Percentiles rank a stretch among this genome's conserved stretches.
phyloP scores from a whole-genome alignment of 1,284 basidiomycete genomes.

The Fomitopsis betulina region DNA sequence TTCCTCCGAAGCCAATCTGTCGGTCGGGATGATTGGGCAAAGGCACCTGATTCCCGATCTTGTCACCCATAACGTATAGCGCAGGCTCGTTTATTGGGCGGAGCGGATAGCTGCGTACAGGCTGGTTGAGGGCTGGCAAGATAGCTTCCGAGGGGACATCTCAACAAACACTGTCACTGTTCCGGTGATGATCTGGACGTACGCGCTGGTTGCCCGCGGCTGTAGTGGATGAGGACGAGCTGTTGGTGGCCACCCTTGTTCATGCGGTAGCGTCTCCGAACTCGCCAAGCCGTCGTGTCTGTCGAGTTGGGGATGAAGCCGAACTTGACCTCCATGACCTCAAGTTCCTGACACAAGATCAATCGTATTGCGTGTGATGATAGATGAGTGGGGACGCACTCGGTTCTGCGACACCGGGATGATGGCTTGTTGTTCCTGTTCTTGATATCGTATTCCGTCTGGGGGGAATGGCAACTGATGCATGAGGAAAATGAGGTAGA shows the following conservation, averaged over 20 bases:
- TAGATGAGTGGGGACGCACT: constrained; percentile 33
- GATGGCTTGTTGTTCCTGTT: constrained; percentile 55
- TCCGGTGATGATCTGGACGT: constrained; percentile 27
- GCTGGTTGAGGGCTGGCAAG: constrained; percentile 50
- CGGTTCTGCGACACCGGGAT: constrained; percentile 44
- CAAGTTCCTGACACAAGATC: constrained; percentile 53
- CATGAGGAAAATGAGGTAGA: constrained; percentile 57
- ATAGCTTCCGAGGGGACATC: constrained; percentile 39
- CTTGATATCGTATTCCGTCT: constrained; percentile 71
- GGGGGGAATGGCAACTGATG: constrained; percentile 52
- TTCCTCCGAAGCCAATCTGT: constrained; percentile 11
- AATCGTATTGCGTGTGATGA: background rate
- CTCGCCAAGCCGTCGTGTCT: constrained; percentile 57
- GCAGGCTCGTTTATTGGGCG: constrained; percentile 57
- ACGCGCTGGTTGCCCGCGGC: constrained; percentile 57
- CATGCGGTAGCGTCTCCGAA: constrained; percentile 65
- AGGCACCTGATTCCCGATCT: constrained; percentile 54
- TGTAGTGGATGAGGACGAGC: constrained; percentile 69
- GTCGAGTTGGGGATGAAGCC: constrained; percentile 65
- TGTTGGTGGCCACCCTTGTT: constrained; percentile 64
- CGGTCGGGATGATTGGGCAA: constrained; percentile 27
- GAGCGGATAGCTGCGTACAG: constrained; percentile 65
- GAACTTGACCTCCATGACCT: constrained; percentile 64
- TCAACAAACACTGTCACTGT: background rate
- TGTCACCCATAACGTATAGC: constrained; percentile 66